Evolutionary conservation across 495 filamentous ascomycete species (phyloP).

Genomic region (Penicilliopsis zonata): DNA sequence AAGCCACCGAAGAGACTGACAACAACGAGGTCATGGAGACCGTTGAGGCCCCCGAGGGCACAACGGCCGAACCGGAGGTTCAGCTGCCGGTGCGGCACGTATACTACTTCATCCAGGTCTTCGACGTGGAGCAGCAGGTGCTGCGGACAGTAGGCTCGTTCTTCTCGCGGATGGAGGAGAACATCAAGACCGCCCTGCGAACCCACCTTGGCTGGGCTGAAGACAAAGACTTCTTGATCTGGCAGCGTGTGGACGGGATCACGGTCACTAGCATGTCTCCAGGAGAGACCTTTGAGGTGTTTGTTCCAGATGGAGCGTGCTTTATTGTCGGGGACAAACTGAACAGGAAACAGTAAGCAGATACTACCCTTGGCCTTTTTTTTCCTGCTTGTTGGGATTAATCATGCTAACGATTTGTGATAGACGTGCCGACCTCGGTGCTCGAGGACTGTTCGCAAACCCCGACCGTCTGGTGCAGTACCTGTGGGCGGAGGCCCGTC

Average conservation of each 20-base stretch:
- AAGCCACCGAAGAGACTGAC: conserved; percentile 1
- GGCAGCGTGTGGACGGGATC: conserved; percentile 30
- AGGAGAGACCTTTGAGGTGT: conserved; percentile 26
- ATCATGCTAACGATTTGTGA: conserved; percentile 4
- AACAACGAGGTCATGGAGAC: neutral
- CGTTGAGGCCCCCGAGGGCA: too few relatives aligned
- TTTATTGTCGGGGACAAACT: conserved; percentile 34
- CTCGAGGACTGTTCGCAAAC: conserved; percentile 29
- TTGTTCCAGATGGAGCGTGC: conserved; percentile 27
- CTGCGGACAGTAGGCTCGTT: conserved; percentile 41
- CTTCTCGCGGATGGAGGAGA: conserved; percentile 30
- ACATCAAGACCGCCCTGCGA: conserved; percentile 31
- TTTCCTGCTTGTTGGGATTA: neutral
- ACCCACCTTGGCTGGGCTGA: conserved; percentile 25
- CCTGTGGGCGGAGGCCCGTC: conserved; percentile 30
- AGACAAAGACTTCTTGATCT: conserved; percentile 31
- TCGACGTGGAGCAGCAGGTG: conserved; percentile 35
- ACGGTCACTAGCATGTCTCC: conserved; percentile 27
- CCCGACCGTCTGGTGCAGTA: conserved; percentile 34
- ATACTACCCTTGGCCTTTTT: neutral
- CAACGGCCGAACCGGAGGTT: conserved; percentile 5
- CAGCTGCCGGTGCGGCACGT: conserved; percentile 22
- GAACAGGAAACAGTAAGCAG: conserved; percentile 24
- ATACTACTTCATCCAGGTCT: conserved; percentile 40
- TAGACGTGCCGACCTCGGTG: conserved; percentile 24